These are phyloP conservation scores for Cytospora mali DNA, from an alignment of 2,329 filamentous ascomycete species.

Conservation along the genomic window DNA sequence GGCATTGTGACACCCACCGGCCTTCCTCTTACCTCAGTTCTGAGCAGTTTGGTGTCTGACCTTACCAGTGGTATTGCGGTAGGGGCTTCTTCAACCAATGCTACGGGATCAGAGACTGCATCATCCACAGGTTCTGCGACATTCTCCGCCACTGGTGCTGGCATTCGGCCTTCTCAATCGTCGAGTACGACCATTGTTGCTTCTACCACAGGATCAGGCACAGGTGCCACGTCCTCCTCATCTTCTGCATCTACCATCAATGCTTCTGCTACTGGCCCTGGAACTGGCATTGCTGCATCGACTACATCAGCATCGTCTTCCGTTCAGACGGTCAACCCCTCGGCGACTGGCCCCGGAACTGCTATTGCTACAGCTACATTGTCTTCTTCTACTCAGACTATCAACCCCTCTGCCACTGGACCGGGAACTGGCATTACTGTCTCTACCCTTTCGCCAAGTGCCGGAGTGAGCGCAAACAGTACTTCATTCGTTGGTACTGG, in stretches of 20 bases:
- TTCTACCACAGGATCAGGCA: conserved; percentile 18
- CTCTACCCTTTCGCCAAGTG: conserved; percentile 19
- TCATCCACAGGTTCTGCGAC: conserved; percentile 13
- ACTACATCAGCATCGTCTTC: conserved; percentile 2
- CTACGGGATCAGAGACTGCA: conserved; percentile 18
- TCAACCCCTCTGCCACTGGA: conserved; percentile 18
- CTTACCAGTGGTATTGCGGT: conserved; percentile 21
- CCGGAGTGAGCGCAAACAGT: conserved; percentile 5
- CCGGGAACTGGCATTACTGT: conserved; percentile 17
- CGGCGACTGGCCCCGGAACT: conserved; percentile 11
- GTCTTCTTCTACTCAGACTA: neutral
- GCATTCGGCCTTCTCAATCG: neutral
- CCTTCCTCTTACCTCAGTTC: conserved; percentile 25
- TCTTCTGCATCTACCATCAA: neutral
- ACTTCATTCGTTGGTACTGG: conserved; percentile 4
- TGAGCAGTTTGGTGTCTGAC: conserved; percentile 31
- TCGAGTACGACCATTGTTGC: conserved; percentile 15
- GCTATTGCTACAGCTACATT: neutral
- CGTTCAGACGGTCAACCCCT: neutral
- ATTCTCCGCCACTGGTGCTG: conserved; percentile 16
- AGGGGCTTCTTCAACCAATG: conserved; percentile 25
- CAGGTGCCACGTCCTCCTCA: conserved; percentile 8
- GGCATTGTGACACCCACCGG: conserved; percentile 35
- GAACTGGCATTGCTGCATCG: conserved; percentile 4
- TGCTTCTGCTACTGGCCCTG: conserved; percentile 14